A percentile compares a stretch with the other conserved stretches of the same genome.
These are phyloP conservation scores for Russula sp. DNA, from an alignment of 768 basidiomycete species.

Conservation along the genomic window DNA sequence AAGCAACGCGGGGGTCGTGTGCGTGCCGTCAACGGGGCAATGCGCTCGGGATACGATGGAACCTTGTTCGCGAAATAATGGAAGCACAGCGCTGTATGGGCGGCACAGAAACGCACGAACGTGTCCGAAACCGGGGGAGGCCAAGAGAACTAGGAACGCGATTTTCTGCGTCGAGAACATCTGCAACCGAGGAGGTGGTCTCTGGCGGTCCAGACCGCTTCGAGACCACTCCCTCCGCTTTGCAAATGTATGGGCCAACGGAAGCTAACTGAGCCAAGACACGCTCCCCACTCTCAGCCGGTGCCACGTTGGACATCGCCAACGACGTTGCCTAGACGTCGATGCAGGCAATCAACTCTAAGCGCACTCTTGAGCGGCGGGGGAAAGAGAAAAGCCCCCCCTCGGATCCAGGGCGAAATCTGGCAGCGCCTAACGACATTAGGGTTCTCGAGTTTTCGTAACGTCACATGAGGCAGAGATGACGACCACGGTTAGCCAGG, in stretches of 20 bases:
- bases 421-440: not conserved
- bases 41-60: not conserved
- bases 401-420: not conserved
- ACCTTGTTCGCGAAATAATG: not conserved
- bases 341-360: not conserved
- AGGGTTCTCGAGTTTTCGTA: not conserved
- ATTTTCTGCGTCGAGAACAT: not conserved
- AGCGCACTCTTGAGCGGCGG: not conserved
- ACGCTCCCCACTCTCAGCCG: not conserved
- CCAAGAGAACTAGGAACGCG: not conserved
- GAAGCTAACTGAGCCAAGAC: not conserved
- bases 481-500: not conserved
- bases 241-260: not conserved
- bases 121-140: not conserved
- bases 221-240: not conserved
- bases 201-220: not conserved
- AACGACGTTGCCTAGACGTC: not conserved
- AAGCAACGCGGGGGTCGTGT: not conserved
- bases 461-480: not conserved
- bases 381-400: not conserved
- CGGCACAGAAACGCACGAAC: not conserved
- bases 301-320: not conserved
- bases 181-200: not conserved
- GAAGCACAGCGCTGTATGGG: not conserved
- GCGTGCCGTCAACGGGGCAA: not conserved